These are phyloP conservation scores for Pythium phragmitis DNA, from an alignment of 352 stramenopile species.

Conservation along the genomic window DNA sequence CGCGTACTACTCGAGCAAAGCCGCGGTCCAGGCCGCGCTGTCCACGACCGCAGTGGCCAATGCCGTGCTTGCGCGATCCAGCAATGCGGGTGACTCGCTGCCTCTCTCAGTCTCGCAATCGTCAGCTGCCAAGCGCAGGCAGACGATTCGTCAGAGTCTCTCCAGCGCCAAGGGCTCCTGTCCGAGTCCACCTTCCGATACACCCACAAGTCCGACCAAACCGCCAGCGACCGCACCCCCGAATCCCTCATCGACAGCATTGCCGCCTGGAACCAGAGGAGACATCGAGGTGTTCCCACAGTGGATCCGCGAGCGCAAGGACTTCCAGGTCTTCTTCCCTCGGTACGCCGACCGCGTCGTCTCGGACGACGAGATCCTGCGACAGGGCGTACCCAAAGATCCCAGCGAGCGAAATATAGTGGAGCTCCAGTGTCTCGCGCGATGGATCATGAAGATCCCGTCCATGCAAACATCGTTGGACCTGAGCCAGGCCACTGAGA, in stretches of 20 bases:
- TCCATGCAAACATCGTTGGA: constrained; percentile 68
- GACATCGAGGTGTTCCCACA: constrained; percentile 47
- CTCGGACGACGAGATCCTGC: constrained; percentile 65
- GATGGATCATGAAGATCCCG: constrained; percentile 77
- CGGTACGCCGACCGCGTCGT: constrained; percentile 59
- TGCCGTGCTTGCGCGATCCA: constrained; percentile 43
- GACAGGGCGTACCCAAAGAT: constrained; percentile 60
- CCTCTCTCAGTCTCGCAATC: neutral
- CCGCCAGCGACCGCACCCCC: neutral
- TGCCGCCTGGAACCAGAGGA: neutral
- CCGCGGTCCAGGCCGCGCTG: constrained; percentile 40
- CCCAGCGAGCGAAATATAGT: constrained; percentile 67
- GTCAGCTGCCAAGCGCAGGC: neutral
- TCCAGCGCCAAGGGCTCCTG: constrained; percentile 1
- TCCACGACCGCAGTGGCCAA: constrained; percentile 44
- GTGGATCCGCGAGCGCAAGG: constrained; percentile 76
- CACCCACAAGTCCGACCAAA: neutral
- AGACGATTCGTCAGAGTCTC: constrained; percentile 12
- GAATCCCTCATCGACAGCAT: neutral
- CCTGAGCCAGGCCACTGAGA: constrained; percentile 64
- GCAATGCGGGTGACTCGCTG: constrained; percentile 15
- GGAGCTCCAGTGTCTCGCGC: constrained; percentile 66
- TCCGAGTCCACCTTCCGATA: neutral
- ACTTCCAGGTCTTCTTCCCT: constrained; percentile 76
- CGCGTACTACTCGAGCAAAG: constrained; percentile 45